Percentiles rank a stretch among this genome's conserved stretches.
These are phyloP conservation scores for Mucor irregularis DNA, from an alignment of 371 early-diverging fungal species.

Conservation along the genomic window DNA sequence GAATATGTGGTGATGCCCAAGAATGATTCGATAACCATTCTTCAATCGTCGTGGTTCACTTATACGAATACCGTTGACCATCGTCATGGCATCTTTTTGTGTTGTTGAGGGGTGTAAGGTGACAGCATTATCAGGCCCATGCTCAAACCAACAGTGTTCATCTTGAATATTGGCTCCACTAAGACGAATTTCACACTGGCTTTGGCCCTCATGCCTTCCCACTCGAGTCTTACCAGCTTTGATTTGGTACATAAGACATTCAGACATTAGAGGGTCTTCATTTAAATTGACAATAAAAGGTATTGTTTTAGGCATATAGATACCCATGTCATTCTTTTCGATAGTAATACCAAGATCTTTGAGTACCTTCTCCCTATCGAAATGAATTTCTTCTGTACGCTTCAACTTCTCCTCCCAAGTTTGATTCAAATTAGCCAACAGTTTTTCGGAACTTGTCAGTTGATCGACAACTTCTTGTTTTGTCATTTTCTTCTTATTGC, in stretches of 20 bases:
- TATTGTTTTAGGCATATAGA: conserved; percentile 78
- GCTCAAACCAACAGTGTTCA: conserved; percentile 77
- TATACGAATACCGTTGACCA: conserved; percentile 80
- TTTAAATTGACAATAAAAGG: conserved; percentile 91
- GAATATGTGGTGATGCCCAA: conserved; percentile 83
- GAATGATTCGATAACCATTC: conserved; percentile 79
- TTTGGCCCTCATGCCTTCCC: conserved; percentile 51
- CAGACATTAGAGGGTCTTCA: conserved; percentile 90
- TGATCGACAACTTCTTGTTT: conserved; percentile 75
- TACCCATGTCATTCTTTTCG: conserved; percentile 74
- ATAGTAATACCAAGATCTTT: conserved; percentile 82
- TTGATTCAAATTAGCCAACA: conserved; percentile 81
- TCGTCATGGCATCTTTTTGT: conserved; percentile 55
- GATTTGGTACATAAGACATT: conserved; percentile 87
- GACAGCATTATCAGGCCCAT: conserved; percentile 53
- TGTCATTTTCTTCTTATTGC: conserved; percentile 52
- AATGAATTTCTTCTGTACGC: conserved; percentile 73
- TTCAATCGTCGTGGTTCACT: conserved; percentile 57
- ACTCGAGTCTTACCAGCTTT: conserved; percentile 77
- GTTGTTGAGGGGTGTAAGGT: conserved; percentile 55
- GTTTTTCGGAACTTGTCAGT: conserved; percentile 82
- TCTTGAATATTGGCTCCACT: conserved; percentile 72
- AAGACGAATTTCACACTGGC: conserved; percentile 67
- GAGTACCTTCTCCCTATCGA: conserved; percentile 72
- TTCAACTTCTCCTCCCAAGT: conserved; percentile 87